Evolutionary conservation across 2,329 filamentous ascomycete species (phyloP).

Genomic region (Fusarium sp.): DNA sequence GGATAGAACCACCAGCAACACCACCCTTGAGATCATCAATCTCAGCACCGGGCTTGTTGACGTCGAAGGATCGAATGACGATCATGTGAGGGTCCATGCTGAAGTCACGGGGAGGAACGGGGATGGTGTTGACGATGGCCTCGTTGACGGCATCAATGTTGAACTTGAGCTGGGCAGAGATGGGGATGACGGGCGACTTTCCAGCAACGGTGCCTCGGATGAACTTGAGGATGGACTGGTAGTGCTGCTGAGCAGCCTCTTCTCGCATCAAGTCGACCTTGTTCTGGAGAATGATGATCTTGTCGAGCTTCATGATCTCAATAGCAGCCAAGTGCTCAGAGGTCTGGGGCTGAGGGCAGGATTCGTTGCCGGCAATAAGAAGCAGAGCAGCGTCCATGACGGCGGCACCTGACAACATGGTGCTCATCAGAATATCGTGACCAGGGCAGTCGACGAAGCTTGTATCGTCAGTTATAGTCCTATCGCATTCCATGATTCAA

Average conservation of each 20-base stretch:
- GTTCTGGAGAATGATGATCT: conserved; percentile 99
- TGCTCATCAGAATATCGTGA: conserved; percentile 99
- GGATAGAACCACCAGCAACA: conserved; percentile 96
- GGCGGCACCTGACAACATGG: conserved; percentile 98
- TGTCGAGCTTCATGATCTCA: conserved; percentile 99
- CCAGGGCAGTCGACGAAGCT: conserved; percentile 98
- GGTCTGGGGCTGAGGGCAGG: conserved; percentile 97
- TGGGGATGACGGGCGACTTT: conserved; percentile 94
- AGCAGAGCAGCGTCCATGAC: conserved; percentile 99
- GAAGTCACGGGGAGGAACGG: conserved; percentile 92
- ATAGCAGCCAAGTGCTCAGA: conserved; percentile 99
- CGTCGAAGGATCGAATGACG: conserved; percentile 98
- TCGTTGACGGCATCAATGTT: conserved; percentile 99
- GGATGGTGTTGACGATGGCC: conserved; percentile 94
- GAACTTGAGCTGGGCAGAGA: conserved; percentile 98
- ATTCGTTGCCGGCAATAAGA: conserved; percentile 97
- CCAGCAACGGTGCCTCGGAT: conserved; percentile 97
- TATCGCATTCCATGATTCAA: conserved; percentile 41
- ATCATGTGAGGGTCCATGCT: conserved; percentile 96
- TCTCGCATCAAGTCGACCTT: conserved; percentile 99
- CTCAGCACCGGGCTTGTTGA: conserved; percentile 99
- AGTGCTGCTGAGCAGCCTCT: conserved; percentile 92
- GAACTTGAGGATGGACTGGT: conserved; percentile 98
- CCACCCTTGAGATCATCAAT: conserved; percentile 98
- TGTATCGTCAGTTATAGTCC: conserved; percentile 34